Conservation (phyloP, 495 filamentous ascomycete genomes). For the Cercophora sp. region DNA sequence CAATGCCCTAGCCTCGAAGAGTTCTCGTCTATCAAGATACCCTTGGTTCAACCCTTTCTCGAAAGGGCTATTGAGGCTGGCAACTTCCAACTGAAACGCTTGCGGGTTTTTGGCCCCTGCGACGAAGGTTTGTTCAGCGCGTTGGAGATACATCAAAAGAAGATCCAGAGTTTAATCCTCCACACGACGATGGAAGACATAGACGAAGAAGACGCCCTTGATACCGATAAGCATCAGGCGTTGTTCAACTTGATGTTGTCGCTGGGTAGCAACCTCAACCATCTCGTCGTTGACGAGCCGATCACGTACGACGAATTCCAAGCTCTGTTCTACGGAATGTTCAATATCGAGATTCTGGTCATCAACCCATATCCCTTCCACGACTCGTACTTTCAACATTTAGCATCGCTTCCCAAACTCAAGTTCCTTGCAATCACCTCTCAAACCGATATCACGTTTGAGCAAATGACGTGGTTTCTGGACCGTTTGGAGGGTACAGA, state of each 20-base stretch:
- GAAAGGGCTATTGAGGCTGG: no score
- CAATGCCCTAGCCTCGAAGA: conserved; percentile 51
- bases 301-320: no score
- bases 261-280: background rate
- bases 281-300: background rate
- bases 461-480: no score
- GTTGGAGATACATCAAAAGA: no score
- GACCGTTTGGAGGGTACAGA: no score
- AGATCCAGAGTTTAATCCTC: background rate
- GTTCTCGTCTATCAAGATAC: no score
- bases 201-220: background rate
- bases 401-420: conserved; percentile 37
- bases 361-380: background rate
- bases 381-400: conserved; percentile 16
- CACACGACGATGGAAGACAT: background rate
- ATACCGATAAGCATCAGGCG: background rate
- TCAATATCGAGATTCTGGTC: no score
- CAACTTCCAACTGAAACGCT: no score
- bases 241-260: background rate
- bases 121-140: no score
- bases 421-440: conserved; percentile 39
- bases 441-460: background rate
- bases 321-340: no score
- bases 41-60: no score
- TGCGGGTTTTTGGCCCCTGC: no score